Percentiles rank a stretch among this genome's conserved stretches.
phyloP scores from a whole-genome alignment of 2,329 filamentous ascomycete species.

The Fusarium sp. region DNA sequence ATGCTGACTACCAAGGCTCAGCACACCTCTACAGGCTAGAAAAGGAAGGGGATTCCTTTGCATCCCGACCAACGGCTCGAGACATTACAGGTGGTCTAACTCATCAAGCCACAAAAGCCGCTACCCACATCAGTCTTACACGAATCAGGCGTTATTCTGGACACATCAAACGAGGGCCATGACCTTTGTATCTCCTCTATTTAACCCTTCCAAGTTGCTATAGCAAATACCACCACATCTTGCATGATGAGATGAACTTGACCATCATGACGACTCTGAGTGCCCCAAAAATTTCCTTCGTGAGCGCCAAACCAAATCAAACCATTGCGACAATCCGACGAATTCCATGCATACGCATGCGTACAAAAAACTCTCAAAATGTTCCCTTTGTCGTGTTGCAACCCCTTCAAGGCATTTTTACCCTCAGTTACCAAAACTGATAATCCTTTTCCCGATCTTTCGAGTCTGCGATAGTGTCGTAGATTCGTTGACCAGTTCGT shows the following conservation, averaged over 20 bases:
- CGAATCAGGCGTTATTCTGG: neutral
- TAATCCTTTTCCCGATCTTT: constrained; percentile 10
- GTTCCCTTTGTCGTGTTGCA: neutral
- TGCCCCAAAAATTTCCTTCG: neutral
- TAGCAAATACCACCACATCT: neutral
- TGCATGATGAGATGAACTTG: neutral
- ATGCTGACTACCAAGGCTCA: too few relatives aligned
- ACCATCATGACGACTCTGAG: neutral
- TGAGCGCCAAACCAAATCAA: neutral
- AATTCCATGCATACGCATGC: neutral
- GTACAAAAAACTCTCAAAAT: neutral
- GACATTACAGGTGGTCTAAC: too few relatives aligned
- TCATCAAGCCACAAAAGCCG: neutral
- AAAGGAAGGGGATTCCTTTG: too few relatives aligned
- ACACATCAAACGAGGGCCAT: neutral
- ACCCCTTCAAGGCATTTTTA: neutral
- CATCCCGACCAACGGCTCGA: too few relatives aligned
- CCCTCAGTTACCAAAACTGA: constrained; percentile 40
- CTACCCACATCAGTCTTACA: neutral
- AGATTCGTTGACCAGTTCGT: constrained; percentile 13
- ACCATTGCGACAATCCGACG: neutral
- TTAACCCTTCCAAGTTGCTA: neutral
- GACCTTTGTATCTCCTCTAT: neutral
- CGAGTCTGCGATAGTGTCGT: constrained; percentile 19
- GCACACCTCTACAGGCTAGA: too few relatives aligned